Evolutionary conservation across 805 yeast species (phyloP), one percentile per base, ranked within the genome.

Genomic region (Pichia scutulata): DNA sequence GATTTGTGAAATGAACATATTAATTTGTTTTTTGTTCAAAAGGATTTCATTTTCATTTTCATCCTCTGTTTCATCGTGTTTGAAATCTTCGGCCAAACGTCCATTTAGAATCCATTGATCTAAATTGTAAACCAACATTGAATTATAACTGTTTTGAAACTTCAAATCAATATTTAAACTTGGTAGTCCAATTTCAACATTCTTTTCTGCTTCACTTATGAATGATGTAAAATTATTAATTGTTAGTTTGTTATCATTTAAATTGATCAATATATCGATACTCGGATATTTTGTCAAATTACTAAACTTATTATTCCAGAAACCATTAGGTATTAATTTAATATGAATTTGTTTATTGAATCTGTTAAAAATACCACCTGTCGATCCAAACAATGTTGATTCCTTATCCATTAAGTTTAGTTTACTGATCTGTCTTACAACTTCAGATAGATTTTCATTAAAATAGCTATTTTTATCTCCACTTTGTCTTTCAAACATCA

Each of bases 321-420:
- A 65, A 4, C 63, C 66, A 54, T 69, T 66, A 1, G 72, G 70
- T 18, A 63, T 52, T 41, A 69, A 52, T 45, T 62, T 64, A 28
- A 69, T 50, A 26, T 64, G 63, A 18, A 66, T 42, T 21, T 62
- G 59, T 33, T 59, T 56, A 19, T 57, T 62, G 37, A 64, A 67
- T 41, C 61, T 47, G 37, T 61, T 61, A 46, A 55, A 55, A 25
- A 66, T 58, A 45, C 67, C 68, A 42, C 69, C 69, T 4, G 59
- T 61, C 1, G 53, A 49, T 9, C 68, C 69, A 55, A 66, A 61
- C 28, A 64, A 51, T 12, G 51, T 46, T 2, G 60, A 53, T 4
- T 47, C 49, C 43, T 60, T 63, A 43, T 65, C 61, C 30, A 55
- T 46, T 24, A 67, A 49, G 18, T 43, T 43, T 21, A 67, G 55